Percentiles rank a stretch among this genome's conserved stretches.
phyloP scores from a whole-genome alignment of 1,139 yeast genomes.

The Blastobotrys proliferans region DNA sequence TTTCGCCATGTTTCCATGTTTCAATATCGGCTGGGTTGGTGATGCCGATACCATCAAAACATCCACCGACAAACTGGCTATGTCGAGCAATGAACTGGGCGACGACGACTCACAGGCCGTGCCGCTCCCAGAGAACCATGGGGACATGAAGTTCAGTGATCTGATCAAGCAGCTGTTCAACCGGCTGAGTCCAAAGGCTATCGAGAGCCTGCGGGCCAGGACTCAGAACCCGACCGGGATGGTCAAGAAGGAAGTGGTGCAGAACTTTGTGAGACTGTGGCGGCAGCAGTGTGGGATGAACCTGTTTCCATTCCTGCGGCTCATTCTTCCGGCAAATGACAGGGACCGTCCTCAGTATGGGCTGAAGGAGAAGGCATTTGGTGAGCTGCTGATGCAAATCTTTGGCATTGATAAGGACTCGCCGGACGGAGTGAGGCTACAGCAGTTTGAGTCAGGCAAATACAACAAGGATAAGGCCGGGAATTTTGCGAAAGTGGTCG shows the following conservation, averaged over 20 bases:
- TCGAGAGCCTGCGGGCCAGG: background rate
- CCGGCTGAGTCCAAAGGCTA: slow-evolving; percentile 10
- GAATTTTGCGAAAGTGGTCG: slow-evolving; percentile 40
- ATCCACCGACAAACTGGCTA: background rate
- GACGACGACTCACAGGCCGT: too few species aligned
- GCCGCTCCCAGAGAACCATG: slow-evolving; percentile 33
- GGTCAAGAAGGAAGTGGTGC: slow-evolving; percentile 18
- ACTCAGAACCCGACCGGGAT: background rate
- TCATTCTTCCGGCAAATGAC: slow-evolving; percentile 42
- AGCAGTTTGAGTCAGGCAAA: slow-evolving; percentile 31
- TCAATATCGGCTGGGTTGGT: background rate
- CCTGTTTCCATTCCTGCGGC: slow-evolving; percentile 61
- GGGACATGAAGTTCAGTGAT: slow-evolving; percentile 40
- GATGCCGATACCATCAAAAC: background rate
- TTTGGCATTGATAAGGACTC: slow-evolving; percentile 40
- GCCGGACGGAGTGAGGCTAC: slow-evolving; percentile 42
- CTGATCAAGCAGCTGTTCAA: slow-evolving; percentile 33
- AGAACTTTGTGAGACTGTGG: slow-evolving; percentile 56
- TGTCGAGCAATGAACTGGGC: too few species aligned
- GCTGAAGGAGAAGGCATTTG: slow-evolving; percentile 40
- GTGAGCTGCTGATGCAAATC: slow-evolving; percentile 42
- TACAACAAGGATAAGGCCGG: slow-evolving; percentile 35
- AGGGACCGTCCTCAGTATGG: slow-evolving; percentile 35
- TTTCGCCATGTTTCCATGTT: background rate
- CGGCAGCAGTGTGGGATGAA: slow-evolving; percentile 63